Conservation (phyloP, 768 basidiomycete genomes). For the Russula earlei region DNA sequence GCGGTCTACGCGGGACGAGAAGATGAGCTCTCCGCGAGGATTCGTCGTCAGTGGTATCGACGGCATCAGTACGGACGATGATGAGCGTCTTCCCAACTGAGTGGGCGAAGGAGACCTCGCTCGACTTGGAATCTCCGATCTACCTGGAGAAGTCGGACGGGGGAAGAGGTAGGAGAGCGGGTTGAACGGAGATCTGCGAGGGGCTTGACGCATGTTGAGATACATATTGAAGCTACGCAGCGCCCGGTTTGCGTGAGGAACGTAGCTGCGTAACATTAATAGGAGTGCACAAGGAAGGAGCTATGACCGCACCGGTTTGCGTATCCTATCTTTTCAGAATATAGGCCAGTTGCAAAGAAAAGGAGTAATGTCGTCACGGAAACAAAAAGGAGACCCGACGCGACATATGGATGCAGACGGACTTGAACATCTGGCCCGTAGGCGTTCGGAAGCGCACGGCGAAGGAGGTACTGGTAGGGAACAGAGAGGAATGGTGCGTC, state of each 20-base stretch:
- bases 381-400: constrained; percentile 75
- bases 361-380: constrained; percentile 83
- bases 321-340: constrained; percentile 91
- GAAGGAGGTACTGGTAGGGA: constrained; percentile 48
- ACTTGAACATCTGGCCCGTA: constrained; percentile 35
- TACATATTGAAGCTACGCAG: constrained; percentile 94
- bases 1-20: constrained; percentile 79
- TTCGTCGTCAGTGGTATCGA: constrained; percentile 86
- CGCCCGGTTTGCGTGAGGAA: constrained; percentile 89
- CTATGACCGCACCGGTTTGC: constrained; percentile 74
- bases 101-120: constrained; percentile 33
- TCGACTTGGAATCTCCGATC: constrained; percentile 28
- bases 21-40: constrained; percentile 94
- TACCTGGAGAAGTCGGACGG: constrained; percentile 28
- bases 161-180: constrained; percentile 53
- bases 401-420: constrained; percentile 60
- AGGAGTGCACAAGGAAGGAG: not conserved
- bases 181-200: constrained; percentile 50
- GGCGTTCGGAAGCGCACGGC: constrained; percentile 41
- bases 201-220: constrained; percentile 82
- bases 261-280: constrained; percentile 52
- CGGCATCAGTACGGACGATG: constrained; percentile 44
- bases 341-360: constrained; percentile 96
- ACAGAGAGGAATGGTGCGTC: constrained; percentile 57
- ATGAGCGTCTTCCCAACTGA: constrained; percentile 28